A percentile compares a stretch with the other conserved stretches of the same genome.
phyloP scores from a whole-genome alignment of 2,329 filamentous ascomycete species.

The Botrytis tulipae region DNA sequence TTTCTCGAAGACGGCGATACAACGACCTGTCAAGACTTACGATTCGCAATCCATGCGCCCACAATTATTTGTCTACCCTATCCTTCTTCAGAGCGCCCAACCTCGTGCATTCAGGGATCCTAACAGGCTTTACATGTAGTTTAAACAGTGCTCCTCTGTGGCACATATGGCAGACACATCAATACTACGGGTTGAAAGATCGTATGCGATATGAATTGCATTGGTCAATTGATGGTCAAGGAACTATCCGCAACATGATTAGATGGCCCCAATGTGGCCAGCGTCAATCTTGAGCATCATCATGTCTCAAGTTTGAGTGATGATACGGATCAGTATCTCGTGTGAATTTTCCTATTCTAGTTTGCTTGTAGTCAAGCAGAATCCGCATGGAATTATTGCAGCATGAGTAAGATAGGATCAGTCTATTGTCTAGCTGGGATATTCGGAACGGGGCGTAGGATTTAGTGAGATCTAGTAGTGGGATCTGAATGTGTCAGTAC shows the following conservation, averaged over 20 bases:
- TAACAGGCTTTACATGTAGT: not conserved
- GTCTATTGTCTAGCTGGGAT: not conserved
- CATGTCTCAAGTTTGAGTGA: not conserved
- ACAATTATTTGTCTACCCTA: no score
- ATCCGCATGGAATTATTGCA: not conserved
- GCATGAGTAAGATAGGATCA: not conserved
- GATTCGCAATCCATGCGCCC: not conserved
- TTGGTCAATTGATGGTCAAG: not conserved
- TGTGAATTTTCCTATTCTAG: not conserved
- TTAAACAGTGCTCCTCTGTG: conserved; percentile 2
- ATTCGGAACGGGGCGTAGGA: not conserved
- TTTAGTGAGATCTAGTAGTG: not conserved
- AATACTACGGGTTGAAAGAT: conserved; percentile 7
- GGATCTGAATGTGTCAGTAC: not conserved
- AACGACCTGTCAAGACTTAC: not conserved
- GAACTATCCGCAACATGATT: not conserved
- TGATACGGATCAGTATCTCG: conserved; percentile 4
- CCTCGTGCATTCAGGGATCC: not conserved
- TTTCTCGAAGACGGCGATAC: conserved; percentile 19
- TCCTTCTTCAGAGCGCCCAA: not conserved
- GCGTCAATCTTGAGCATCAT: conserved; percentile 12
- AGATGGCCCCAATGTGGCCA: conserved; percentile 10
- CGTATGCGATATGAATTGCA: not conserved
- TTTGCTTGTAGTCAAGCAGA: not conserved
- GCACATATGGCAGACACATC: not conserved